Base-by-base conservation (phyloP, 2,329 filamentous ascomycete species). In the Xylariaceae sp. region DNA sequence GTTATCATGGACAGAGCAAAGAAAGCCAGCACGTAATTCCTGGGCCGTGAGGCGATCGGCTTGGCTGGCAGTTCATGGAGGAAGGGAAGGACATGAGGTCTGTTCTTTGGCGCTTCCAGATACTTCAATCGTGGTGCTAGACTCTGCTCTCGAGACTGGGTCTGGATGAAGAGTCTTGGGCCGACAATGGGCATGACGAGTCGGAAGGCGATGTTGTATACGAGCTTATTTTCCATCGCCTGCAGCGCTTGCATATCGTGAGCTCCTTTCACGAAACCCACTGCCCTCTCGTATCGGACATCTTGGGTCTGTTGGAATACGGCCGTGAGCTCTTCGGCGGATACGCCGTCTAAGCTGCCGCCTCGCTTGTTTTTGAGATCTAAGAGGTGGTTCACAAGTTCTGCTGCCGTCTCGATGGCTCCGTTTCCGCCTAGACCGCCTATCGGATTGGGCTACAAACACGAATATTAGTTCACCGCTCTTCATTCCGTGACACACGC, bases 401-500 rank as follows among this genome's bases (percentile, higher is more conserved):
- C 49, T 2, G 55, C 58, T n/a, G 44, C 51, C 3, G 59, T 57
- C 42, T 62, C 61, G 18, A 63, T 57, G 33, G 58, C 59, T 11
- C 58, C 60, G 40, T 63, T 63, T 11, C 52, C 59, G 15, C 59
- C 60, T 42, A 58, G 57, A 11, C 60, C 60, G 11, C 48, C 38
- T 10, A 61, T 53, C 1, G 60, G 60, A 18, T 62, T 55, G 5
- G 61, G 56, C 48, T 56, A 64, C 15, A 14, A 36, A 15, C 12
- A 36, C 15, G 33, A 36, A 15, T 14, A 10, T 27, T 7, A 27
- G 22, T 7, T 27, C 22, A 27, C 22, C 22, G 22, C 4, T 27
- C 22, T 27, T 27, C 22, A 27, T 7, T 27, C 22, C 22, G 22
- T 27, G 22, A 27, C 22, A 27, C 22, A 27, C 22, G 22, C 22